These are phyloP conservation scores for Malus fusca DNA, from an alignment of 306 rosid species.

Conservation along the genomic window DNA sequence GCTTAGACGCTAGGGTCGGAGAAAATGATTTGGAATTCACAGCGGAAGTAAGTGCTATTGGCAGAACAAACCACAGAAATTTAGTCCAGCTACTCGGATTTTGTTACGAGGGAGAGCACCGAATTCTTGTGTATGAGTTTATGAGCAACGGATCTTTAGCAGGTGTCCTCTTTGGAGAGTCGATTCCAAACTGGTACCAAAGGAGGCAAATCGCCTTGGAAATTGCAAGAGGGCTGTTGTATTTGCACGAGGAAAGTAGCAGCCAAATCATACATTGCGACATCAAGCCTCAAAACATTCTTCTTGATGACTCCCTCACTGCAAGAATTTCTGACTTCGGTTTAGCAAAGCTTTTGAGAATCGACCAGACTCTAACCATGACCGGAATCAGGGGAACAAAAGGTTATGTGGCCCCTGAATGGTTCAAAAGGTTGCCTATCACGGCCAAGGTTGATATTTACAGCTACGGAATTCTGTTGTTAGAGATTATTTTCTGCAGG, in stretches of 20 bases:
- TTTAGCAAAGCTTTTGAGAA: constrained; percentile 8
- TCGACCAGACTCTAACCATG: not conserved
- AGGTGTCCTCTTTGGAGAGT: constrained; percentile 3
- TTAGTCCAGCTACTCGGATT: constrained; percentile 12
- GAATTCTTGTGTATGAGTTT: constrained; percentile 15
- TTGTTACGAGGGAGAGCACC: constrained; percentile 11
- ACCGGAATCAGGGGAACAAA: constrained; percentile 3
- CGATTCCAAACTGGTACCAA: not conserved
- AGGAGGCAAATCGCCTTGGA: not conserved
- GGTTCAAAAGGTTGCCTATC: not conserved
- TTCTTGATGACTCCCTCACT: not conserved
- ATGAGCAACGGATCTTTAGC: constrained; percentile 16
- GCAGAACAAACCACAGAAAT: constrained; percentile 27
- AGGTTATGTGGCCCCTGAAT: constrained; percentile 5
- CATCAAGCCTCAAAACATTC: not conserved
- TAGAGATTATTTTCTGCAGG: not conserved
- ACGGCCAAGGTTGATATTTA: not conserved
- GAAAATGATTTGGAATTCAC: constrained; percentile 36
- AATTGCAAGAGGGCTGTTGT: not conserved
- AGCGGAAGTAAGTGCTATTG: constrained; percentile 23
- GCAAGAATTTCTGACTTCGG: not conserved
- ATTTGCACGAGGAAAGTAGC: too few relatives aligned
- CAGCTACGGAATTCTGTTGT: not conserved
- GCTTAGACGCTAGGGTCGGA: constrained; percentile 9
- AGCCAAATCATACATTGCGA: too few relatives aligned